Evolutionary conservation across 176 grass and related monocot genomes (phyloP).

Genomic region (Rhynchospora tenuis): DNA sequence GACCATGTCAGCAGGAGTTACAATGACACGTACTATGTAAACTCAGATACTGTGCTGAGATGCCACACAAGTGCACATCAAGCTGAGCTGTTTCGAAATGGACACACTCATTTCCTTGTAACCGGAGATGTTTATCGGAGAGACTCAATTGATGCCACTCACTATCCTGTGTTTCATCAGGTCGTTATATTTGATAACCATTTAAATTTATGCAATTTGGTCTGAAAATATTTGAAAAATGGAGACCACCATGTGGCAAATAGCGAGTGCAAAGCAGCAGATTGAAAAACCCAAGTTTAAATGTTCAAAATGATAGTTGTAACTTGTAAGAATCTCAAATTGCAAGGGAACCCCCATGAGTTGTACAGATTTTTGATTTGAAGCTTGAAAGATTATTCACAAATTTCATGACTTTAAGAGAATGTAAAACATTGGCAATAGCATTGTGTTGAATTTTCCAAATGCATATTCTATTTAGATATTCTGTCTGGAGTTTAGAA

Average conservation of each 20-base stretch:
- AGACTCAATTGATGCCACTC: constrained; percentile 93
- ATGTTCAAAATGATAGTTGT: background rate
- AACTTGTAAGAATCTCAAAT: background rate
- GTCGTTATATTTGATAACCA: constrained; percentile 13
- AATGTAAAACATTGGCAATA: background rate
- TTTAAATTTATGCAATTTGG: constrained; percentile 1
- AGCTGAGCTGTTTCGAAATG: constrained; percentile 81
- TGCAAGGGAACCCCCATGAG: background rate
- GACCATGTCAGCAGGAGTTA: constrained; percentile 93
- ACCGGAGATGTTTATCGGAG: constrained; percentile 96
- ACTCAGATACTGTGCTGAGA: constrained; percentile 60
- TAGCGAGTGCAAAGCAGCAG: background rate
- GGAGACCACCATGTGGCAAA: background rate
- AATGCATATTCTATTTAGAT: background rate
- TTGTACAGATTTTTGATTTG: background rate
- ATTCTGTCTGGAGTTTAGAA: background rate
- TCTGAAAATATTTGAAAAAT: background rate
- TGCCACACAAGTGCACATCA: constrained; percentile 95
- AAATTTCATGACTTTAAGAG: background rate
- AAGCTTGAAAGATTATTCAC: background rate
- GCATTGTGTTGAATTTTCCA: background rate
- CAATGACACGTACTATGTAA: constrained; percentile 95
- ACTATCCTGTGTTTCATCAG: constrained; percentile 96
- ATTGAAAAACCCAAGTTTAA: background rate
- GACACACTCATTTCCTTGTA: constrained; percentile 88